Evolutionary conservation across 305 asterid genomes (phyloP).

Genomic region (Fraxinus floribunda): DNA sequence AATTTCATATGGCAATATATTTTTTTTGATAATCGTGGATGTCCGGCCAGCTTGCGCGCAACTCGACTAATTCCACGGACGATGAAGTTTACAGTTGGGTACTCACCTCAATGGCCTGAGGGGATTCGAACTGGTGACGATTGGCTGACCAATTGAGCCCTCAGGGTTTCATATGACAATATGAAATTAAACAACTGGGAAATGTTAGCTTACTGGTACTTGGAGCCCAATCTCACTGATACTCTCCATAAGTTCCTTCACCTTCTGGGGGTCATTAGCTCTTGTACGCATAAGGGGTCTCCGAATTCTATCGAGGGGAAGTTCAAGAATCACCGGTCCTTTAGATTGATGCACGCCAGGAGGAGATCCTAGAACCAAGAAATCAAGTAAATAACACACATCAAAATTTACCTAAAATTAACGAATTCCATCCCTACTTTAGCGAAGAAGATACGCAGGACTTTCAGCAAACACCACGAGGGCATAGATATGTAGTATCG

Average conservation of each 20-base stretch:
- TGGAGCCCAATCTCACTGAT: constrained; percentile 84
- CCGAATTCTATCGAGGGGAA: constrained; percentile 74
- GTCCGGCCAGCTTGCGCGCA: too few species aligned
- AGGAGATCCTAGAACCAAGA: constrained; percentile 49
- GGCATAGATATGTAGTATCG: background rate
- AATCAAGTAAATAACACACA: background rate
- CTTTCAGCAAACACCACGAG: background rate
- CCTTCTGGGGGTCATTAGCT: constrained; percentile 72
- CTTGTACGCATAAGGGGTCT: constrained; percentile 91
- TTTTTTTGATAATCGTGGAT: too few species aligned
- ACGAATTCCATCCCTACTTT: background rate
- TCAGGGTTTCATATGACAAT: background rate
- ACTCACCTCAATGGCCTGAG: too few species aligned
- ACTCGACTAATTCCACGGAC: too few species aligned
- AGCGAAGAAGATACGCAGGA: background rate
- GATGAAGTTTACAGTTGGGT: too few species aligned
- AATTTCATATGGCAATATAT: background rate
- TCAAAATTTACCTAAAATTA: background rate
- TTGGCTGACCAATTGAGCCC: too few species aligned
- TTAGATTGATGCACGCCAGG: constrained; percentile 54
- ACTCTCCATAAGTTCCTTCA: constrained; percentile 78
- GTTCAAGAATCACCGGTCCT: constrained; percentile 82
- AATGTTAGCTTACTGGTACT: constrained; percentile 70
- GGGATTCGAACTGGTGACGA: too few species aligned
- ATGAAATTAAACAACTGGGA: background rate